Base-by-base conservation (phyloP, 768 basidiomycete species). In the Tulasnella sp. region DNA sequence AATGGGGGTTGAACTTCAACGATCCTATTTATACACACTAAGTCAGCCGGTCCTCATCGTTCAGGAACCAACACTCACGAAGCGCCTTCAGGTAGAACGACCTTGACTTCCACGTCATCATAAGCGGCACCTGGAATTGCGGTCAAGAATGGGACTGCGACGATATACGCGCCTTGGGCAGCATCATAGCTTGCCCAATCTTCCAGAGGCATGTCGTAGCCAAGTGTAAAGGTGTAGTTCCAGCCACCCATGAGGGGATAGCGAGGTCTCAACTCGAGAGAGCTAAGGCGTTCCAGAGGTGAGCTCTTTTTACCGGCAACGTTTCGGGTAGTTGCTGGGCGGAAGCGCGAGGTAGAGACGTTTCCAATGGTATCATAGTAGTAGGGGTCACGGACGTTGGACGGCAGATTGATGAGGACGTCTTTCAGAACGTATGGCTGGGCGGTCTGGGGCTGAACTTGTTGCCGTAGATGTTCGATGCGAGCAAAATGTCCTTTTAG, bases 401-500 rank as follows among this genome's bases (percentile, higher is more conserved):
- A 85, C 14, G 98, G 98, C 31, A 99, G 92, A 73, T 92, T 90
- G 68, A 98, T 86, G n/a, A 88, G 88, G 75, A 99, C 83, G 34
- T 90, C 89, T n/a, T 90, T 88, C 42, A 98, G 86, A 77, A 93
- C 89, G 81, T 95, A 93, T 27, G 92, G 87, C 9, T 90, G 89
- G 82, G n/a, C 88, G 89, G 76, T 91, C 89, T 84, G 90, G 6
- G 31, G 92, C 86, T 90, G 95, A 31, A 85, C 85, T 83, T 95
- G 92, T 71, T 91, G 87, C 85, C 97, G 42, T 1, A 74, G 96
- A 85, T 96, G 91, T 56, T 93, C 91, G 73, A 99, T 71, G 86
- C 98, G 95, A 34, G 96, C 95, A 87, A 99, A 99, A 79, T 97
- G 93, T 0, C 97, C 98, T 84, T 97, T 96, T 80, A 99, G 88